Evolutionary conservation across 2,329 filamentous ascomycete genomes (phyloP).

Genomic region (Arthrobotrys sphaeroides): DNA sequence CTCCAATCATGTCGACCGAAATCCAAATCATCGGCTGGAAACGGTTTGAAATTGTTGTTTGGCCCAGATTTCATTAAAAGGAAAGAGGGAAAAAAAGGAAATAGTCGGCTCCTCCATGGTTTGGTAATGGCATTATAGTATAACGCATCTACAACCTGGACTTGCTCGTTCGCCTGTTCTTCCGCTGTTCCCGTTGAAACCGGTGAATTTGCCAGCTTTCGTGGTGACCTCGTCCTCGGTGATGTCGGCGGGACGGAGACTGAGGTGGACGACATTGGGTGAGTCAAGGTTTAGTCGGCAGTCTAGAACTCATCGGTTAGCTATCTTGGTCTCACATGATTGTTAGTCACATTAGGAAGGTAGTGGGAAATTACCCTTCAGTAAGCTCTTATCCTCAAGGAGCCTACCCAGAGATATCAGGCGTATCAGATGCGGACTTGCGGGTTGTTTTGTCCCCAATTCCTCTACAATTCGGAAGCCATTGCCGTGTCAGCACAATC

Average conservation of each 20-base stretch:
- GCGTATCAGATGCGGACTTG: conserved; percentile 45
- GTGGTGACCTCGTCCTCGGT: conserved; percentile 58
- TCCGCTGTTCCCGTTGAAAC: conserved; percentile 37
- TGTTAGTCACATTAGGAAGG: background rate
- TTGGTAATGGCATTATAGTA: conserved; percentile 52
- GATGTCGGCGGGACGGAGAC: conserved; percentile 56
- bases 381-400: conserved; percentile 43
- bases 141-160: conserved; percentile 58
- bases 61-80: background rate
- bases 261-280: conserved; percentile 58
- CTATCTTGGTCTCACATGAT: background rate
- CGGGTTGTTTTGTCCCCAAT: conserved; percentile 39
- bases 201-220: conserved; percentile 55
- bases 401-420: conserved; percentile 41
- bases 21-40: background rate
- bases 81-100: too few species aligned
- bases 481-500: background rate
- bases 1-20: background rate
- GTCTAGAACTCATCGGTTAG: conserved; percentile 44
- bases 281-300: conserved; percentile 57
- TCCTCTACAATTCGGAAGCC: conserved; percentile 19
- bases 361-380: conserved; percentile 39
- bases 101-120: background rate
- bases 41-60: background rate
- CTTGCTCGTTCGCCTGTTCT: conserved; percentile 46